Evolutionary conservation across 352 stramenopile genomes (phyloP), one percentile per base, ranked within the genome.

Genomic region (Phytophthora sp.): DNA sequence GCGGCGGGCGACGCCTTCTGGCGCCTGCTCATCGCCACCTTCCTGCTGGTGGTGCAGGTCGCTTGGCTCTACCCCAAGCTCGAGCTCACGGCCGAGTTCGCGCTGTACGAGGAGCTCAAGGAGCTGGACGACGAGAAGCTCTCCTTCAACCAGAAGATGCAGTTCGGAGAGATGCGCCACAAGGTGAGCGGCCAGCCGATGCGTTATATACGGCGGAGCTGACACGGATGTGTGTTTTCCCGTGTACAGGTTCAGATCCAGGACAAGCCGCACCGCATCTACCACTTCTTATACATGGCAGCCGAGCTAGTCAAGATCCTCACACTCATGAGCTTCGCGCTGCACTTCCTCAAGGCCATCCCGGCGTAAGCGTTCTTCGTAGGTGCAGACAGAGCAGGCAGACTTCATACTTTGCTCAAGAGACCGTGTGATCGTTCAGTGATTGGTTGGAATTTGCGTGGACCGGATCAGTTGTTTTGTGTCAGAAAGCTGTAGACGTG

Each of bases 111-210:
- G 17, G 71, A 74, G 69, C 69, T 91, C 51, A 82, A 82, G 61
- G 67, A 74, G 30, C 31, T 86, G 54, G 58, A 69, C 20, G 74
- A 84, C 27, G 72, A 81, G 20, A 72, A 78, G 31, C 53, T 91
- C 27, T 82, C 76, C n/a, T 80, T 80, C 56, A 73, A 80, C 34
- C 77, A 89, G 61, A 86, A 85, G 50, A 82, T 76, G 77, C 46
- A 76, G 38, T 77, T 85, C 45, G 73, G 62, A 12, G 69, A 85
- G 62, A 84, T 89, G 32, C 55, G 77, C 30, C 74, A 84, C 52
- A 82, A 65, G 38, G 76, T 87, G 28, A n/a, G n/a, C n/a, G n/a
- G n/a, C n/a, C n/a, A n/a, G n/a, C n/a, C n/a, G n/a, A n/a, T n/a
- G n/a, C n/a, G n/a, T n/a, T n/a, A n/a, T n/a, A n/a, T n/a, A n/a